Base-by-base conservation (phyloP, 139 green algal genomes). In the Haematococcus sp. region DNA sequence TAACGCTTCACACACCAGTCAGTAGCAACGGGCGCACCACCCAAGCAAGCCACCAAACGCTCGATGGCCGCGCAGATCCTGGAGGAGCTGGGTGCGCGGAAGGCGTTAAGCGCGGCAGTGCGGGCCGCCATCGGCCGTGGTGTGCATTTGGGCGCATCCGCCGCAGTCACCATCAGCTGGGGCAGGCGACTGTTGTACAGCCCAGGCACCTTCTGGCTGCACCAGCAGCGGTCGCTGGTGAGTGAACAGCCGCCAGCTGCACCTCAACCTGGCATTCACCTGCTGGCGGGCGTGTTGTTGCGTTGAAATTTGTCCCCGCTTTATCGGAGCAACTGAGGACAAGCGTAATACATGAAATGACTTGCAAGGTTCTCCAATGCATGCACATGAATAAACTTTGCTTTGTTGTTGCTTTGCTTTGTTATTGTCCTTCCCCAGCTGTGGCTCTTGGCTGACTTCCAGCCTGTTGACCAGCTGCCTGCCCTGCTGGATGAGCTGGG, bases 41-140 rank as follows among this genome's bases (percentile, higher is more conserved):
- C 40, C 40, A 49, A 49, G 7, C 40, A 49, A 49, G 40, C 40
- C 40, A 49, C 11, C 40, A 7, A 49, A 49, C 40, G 7, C 7
- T 11, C 40, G 11, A 49, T 11, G 7, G 11, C 40, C n/a, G n/a
- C n/a, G n/a, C 40, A 49, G 40, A 49, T 49, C 11, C 31, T 91
- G 56, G 86, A 91, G 61, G 86, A 91, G 74, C 72, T 88, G 32
- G 52, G 54, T 2, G 71, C 75, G 7, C 32, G 79, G 17, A 56
- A 68, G 25, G 66, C 68, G 31, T 74, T 91, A 27, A 65, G 51
- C 33, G 23, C 31, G 11, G 82, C 83, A 65, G 71, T 80, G 63
- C 0, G 66, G 33, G 9, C 55, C 4, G n/a, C 55, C 31, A 83
- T 90, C 44, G n/a, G 32, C 1, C 5, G 28, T n/a, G 85, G 83